These are phyloP conservation scores for Corrigiola litoralis DNA, from an alignment of 179 eudicot genomes.

Conservation along the genomic window DNA sequence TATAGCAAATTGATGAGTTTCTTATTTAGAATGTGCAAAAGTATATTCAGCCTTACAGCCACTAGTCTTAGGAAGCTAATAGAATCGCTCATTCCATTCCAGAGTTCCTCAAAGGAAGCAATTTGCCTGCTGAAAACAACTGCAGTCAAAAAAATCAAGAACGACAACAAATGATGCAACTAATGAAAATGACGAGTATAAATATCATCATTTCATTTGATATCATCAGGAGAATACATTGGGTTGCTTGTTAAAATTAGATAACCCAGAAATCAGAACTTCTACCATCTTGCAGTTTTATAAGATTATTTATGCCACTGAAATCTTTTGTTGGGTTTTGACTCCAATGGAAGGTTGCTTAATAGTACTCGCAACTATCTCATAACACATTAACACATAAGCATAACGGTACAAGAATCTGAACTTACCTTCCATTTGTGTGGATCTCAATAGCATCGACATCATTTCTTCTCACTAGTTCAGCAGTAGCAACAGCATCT, in stretches of 20 bases:
- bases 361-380: no score
- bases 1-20: neutral
- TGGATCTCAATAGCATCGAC: conserved; percentile 91
- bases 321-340: no score
- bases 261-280: neutral
- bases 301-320: neutral
- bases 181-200: neutral
- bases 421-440: conserved; percentile 73
- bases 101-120: conserved; percentile 52
- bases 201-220: neutral
- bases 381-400: no score
- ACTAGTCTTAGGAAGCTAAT: conserved; percentile 52
- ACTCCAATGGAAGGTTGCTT: neutral
- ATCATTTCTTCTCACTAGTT: conserved; percentile 62
- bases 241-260: neutral
- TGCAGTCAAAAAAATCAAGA: conserved; percentile 12
- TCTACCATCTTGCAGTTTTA: neutral
- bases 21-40: neutral
- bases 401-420: neutral
- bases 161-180: neutral
- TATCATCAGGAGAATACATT: neutral
- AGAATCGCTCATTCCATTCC: conserved; percentile 70
- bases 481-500: conserved; percentile 62
- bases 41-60: conserved; percentile 46
- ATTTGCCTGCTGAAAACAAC: conserved; percentile 42